Evolutionary conservation across 2,329 filamentous ascomycete genomes (phyloP), one percentile per base, ranked within the genome.

Genomic region (Aureobasidium sp.): DNA sequence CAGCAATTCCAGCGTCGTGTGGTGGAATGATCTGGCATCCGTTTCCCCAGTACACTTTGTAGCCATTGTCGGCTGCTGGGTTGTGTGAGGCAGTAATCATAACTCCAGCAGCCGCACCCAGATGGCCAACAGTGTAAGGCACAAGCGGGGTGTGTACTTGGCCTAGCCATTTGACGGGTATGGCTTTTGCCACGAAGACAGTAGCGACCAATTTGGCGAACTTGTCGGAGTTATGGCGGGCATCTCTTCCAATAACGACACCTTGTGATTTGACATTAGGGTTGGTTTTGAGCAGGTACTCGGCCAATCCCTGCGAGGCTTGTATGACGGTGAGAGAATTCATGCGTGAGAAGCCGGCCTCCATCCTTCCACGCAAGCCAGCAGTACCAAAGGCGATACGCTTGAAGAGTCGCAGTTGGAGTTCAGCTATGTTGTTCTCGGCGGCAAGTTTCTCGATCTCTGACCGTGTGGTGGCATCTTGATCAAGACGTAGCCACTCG

Each of bases 61-160:
- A 87, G 22, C 85, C 85, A 68, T 87, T 87, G 69, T 87, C 84
- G 66, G 81, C 76, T 49, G 82, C 80, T 15, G 84, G 84, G 66
- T 87, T 87, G 71, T 86, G 84, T 67, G 82, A 85, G 35, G 85
- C 85, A 15, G 85, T 87, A 40, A 87, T 79, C 84, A 87, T 87
- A 33, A 87, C 76, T 22, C 85, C 85, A 47, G 82, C 84, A 4
- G 76, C 79, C 35, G 84, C 82, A 40, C 75, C 71, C 60, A 83
- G 75, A 60, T 79, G 71, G 7, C 74, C 76, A 35, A 87, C 81
- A 3, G 81, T 80, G 69, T 85, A 87, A 1, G 85, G 82, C 8
- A 87, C 83, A 56, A 85, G 74, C 2, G 85, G 85, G 2, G 85
- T 87, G 61, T 85, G 81, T 2, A 80, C 79, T 15, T 75, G 73